Evolutionary conservation across 345 rosid species (phyloP), one percentile per base, ranked within the genome.

Genomic region (Eutrema heterophyllum): DNA sequence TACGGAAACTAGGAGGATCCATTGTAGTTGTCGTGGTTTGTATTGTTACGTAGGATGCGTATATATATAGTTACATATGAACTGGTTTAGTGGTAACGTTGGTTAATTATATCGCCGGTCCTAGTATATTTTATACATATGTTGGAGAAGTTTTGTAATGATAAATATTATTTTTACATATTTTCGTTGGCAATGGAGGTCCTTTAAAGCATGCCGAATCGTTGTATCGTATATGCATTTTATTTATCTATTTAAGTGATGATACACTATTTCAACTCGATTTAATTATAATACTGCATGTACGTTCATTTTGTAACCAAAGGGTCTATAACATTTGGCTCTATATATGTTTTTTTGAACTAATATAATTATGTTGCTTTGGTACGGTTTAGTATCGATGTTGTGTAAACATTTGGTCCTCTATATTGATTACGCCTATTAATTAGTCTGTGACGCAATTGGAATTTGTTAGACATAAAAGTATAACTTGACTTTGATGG

Each of bases 21-120:
- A 76, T 76, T 63, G 66, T 52, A 30, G 54, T 44, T 67, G 16
- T 12, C 14, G 36, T 62, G 68, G 61, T 57, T 14, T 30, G 13
- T 29, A 24, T 44, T 41, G 9, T 61, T 53, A 33, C 36, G 59
- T 69, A 46, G 67, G 11, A 66, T 62, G 65, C 2, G 30, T 52
- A 21, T 75, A 59, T 66, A 74, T 75, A 51, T 61, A 48, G 59
- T 35, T 5, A 13, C 26, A 70, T 7, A 16, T 49, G 15, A 44
- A 41, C 2, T 45, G 21, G 32, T 40, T 9, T 32, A 44, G 55
- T 69, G 65, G 35, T 35, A 44, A 32, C 44, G 32, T 45, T 70
- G 7, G 48, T 45, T 15, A 33, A 50, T 33, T 48, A 21, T 33
- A 16, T 15, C 15, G 55, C 38, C 39, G n/a, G 53, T 9, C 26